Base-by-base conservation (phyloP, 768 basidiomycete genomes). In the Tricholoma hemisulphureum region DNA sequence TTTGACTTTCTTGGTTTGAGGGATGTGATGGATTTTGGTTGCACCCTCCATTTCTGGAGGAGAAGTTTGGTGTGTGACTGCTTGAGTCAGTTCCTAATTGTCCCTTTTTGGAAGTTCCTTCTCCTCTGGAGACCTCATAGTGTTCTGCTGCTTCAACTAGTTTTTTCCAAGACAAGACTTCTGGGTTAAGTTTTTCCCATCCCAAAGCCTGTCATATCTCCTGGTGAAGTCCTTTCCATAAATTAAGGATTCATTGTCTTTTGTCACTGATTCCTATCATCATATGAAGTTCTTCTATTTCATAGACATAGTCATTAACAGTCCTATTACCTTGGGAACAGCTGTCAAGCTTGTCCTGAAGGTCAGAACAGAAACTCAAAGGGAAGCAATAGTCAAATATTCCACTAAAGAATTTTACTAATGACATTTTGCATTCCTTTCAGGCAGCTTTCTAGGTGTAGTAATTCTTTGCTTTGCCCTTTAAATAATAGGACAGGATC, bases 341-440 rank as follows among this genome's bases (percentile, higher is more conserved):
- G 0, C 49, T 32, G 0, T 61, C 41, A 0, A 79, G 59, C 18
- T 69, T 67, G 5, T 66, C 57, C 0, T 65, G 29, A 54, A 71
- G 72, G 23, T 71, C 50, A 6, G 64, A 35, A 0, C 62, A 29
- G 43, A 66, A 76, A 34, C 73, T 62, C 0, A 67, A 49, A 0
- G 75, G 75, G 61, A 77, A 78, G 28, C 75, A 75, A 23, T 73
- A 73, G 20, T 76, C 64, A 53, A 74, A 76, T n/a, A 77, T 14
- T 26, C 65, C 69, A 3, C 54, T 21, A 52, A 74, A 76, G 57
- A 77, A 76, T 1, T 63, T 20, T 6, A 60, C 34, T 0, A 77
- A 37, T 5, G 67, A 65, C 1, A 57, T 50, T 0, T n/a, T n/a
- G n/a, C n/a, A n/a, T n/a, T n/a, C n/a, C n/a, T n/a, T n/a, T n/a